Percentiles rank a stretch among this genome's conserved stretches.
Conservation (phyloP, 1,139 yeast species). For the Yamadazyma conglobata region DNA sequence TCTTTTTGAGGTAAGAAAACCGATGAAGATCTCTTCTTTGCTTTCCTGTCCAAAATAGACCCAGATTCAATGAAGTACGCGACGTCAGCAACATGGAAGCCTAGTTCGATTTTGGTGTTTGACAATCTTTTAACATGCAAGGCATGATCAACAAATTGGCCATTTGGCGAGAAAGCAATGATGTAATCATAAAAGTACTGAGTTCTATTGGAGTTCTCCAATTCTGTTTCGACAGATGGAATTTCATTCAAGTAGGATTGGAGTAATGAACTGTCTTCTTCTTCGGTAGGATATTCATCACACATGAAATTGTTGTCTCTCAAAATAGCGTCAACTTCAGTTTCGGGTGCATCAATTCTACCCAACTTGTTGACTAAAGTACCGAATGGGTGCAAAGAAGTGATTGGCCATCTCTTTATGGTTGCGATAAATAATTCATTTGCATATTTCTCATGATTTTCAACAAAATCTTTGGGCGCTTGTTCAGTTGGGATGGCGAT, state of each 20-base stretch:
- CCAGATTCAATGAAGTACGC: conserved; percentile 69
- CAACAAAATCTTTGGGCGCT: conserved; percentile 94
- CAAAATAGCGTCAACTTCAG: conserved; percentile 84
- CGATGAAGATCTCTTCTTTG: conserved; percentile 85
- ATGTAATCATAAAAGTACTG: conserved; percentile 62
- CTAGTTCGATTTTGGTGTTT: conserved; percentile 62
- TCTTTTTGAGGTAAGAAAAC: conserved; percentile 85
- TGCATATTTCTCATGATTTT: conserved; percentile 79
- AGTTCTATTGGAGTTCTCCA: conserved; percentile 40
- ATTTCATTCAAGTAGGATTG: conserved; percentile 27
- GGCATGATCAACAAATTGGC: conserved; percentile 68
- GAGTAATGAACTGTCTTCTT: conserved; percentile 22
- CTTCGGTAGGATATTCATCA: conserved; percentile 67
- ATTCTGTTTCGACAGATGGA: conserved; percentile 36
- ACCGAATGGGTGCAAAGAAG: conserved; percentile 97
- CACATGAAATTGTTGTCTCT: conserved; percentile 91
- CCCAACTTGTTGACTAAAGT: conserved; percentile 88
- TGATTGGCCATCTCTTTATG: conserved; percentile 98
- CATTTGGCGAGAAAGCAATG: conserved; percentile 63
- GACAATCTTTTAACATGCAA: conserved; percentile 65
- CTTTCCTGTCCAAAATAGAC: conserved; percentile 78
- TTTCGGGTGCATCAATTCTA: conserved; percentile 66
- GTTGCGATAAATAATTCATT: conserved; percentile 89
- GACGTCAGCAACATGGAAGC: conserved; percentile 81
- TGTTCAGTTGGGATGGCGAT: conserved; percentile 98